These are phyloP conservation scores for Diaporthe ilicicola DNA, from an alignment of 2,329 filamentous ascomycete species.

Conservation along the genomic window DNA sequence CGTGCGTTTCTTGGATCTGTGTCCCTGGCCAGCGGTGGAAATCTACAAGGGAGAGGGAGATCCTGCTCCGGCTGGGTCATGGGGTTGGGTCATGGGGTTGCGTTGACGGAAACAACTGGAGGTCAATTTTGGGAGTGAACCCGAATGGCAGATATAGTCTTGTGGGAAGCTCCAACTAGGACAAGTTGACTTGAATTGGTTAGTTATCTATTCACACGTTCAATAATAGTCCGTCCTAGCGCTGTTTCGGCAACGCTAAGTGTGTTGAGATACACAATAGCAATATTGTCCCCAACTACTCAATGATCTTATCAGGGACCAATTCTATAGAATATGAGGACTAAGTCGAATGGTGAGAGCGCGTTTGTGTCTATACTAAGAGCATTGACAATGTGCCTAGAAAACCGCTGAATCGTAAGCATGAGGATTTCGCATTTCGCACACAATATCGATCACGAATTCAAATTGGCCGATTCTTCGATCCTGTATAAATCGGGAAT, in stretches of 20 bases:
- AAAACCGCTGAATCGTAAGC: too few relatives aligned
- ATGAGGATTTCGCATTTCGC: too few relatives aligned
- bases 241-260: background rate
- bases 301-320: too few relatives aligned
- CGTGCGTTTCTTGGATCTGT: conserved; percentile 6
- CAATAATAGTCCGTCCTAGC: background rate
- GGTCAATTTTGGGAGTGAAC: background rate
- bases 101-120: background rate
- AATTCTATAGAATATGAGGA: too few relatives aligned
- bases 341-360: too few relatives aligned
- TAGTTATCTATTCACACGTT: too few relatives aligned
- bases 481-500: background rate
- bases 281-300: too few relatives aligned
- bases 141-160: background rate
- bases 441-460: too few relatives aligned
- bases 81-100: conserved; percentile 17
- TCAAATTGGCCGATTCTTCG: background rate
- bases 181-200: background rate
- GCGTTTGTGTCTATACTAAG: too few relatives aligned
- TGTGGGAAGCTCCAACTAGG: background rate
- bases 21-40: conserved; percentile 11
- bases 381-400: too few relatives aligned
- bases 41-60: background rate
- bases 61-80: background rate
- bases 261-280: too few relatives aligned